Evolutionary conservation across 2,329 filamentous ascomycete species (phyloP).

Genomic region (Rutstroemia sp.): DNA sequence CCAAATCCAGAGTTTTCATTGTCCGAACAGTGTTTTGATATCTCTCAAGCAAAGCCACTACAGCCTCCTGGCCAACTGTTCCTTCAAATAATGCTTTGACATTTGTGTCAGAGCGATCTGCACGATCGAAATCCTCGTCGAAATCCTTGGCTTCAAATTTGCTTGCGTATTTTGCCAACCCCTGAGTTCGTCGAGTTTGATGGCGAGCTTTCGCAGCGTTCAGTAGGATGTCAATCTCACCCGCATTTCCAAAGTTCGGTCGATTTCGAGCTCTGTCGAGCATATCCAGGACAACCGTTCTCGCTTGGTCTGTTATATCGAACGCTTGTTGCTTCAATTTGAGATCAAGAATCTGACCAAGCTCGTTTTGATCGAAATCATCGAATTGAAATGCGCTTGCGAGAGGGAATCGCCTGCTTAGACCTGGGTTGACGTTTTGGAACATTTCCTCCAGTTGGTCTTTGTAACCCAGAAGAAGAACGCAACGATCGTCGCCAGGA

Average conservation of each 20-base stretch:
- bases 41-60: conserved; percentile 40
- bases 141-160: conserved; percentile 38
- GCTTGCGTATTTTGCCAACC: conserved; percentile 12
- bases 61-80: conserved; percentile 42
- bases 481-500: conserved; percentile 64
- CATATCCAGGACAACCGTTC: conserved; percentile 49
- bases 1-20: conserved; percentile 38
- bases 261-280: conserved; percentile 53
- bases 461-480: conserved; percentile 63
- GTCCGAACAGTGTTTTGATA: conserved; percentile 39
- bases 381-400: conserved; percentile 59
- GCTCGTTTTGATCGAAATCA: conserved; percentile 54
- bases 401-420: conserved; percentile 58
- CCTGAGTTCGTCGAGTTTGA: conserved; percentile 19
- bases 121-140: conserved; percentile 43
- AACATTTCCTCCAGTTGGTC: conserved; percentile 67
- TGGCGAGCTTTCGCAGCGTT: conserved; percentile 40
- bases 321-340: conserved; percentile 55
- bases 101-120: conserved; percentile 34
- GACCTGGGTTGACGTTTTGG: conserved; percentile 62
- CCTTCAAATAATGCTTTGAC: conserved; percentile 40
- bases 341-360: conserved; percentile 51
- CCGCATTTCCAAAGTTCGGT: conserved; percentile 64
- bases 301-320: conserved; percentile 42
- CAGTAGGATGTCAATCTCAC: conserved; percentile 64